Base-by-base conservation (phyloP, 495 filamentous ascomycete species). In the Trichoderma orchidacearum region DNA sequence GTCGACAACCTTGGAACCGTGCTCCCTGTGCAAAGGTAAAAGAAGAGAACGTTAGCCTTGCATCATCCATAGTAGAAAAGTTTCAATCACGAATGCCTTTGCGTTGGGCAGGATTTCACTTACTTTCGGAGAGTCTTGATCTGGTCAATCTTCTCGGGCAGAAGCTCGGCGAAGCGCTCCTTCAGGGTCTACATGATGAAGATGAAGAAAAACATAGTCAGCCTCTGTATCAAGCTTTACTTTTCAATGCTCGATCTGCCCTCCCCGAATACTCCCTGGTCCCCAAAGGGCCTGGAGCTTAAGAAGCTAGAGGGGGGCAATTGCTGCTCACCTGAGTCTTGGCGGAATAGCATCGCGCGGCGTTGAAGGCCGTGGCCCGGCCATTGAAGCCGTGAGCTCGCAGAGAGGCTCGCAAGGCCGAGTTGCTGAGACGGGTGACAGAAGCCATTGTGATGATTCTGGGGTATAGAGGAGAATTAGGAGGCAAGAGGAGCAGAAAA, bases 101-200 rank as follows among this genome's bases (percentile, higher is more conserved):
- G 32, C 28, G 15, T n/a, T 38, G 54, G 38, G 52, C 28, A 54
- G 31, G 51, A 61, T 41, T 27, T 30, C 55, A 59, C 85, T 68
- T 83, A 94, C 89, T 96, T 95, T 68, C 88, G 78, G 64, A 99
- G 81, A 69, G 89, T 85, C 88, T 97, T 99, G 75, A 99, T 90
- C 83, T 97, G 87, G 75, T 99, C 94, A 72, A 96, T 86, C 81
- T 97, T 90, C 67, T 82, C 87, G 59, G 93, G 93, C 54, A 98
- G 81, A 67, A 89, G 84, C 70, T 91, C 93, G 67, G 92, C 91
- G 71, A 99, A 99, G 70, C 89, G 90, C 66, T 99, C 93, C 79
- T 99, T 99, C 68, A 99, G 77, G 60, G 91, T 90, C 94, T 98
- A 48, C 8, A 48, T 6, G 21, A 5, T 11, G 21, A 23, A n/a